Evolutionary conservation across 1,139 yeast species (phyloP).

Genomic region (Yamadazyma sp.): DNA sequence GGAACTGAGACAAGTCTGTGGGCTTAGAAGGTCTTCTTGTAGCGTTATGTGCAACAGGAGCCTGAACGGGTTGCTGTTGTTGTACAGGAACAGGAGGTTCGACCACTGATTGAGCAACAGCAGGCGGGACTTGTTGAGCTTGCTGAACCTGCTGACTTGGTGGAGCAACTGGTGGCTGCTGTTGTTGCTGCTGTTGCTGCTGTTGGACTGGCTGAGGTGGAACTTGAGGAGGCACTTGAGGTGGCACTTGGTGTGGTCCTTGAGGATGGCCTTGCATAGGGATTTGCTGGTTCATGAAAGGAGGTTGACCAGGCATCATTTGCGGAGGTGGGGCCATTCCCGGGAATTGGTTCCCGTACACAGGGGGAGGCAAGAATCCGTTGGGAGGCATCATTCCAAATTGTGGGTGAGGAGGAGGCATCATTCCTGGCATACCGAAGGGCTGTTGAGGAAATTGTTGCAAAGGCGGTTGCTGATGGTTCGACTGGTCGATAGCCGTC

Average conservation of each 20-base stretch:
- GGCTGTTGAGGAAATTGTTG: slow-evolving; percentile 28
- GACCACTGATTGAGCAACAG: slow-evolving; percentile 17
- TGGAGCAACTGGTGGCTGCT: slow-evolving; percentile 15
- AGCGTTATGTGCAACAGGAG: slow-evolving; percentile 3
- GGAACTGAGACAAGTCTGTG: slow-evolving; percentile 49
- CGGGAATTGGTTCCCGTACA: slow-evolving; percentile 35
- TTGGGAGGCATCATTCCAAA: slow-evolving; percentile 45
- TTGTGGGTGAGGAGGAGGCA: slow-evolving; percentile 42
- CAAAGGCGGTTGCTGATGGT: slow-evolving; percentile 21
- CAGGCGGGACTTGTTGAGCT: too few relatives aligned
- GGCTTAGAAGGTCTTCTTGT: slow-evolving; percentile 18
- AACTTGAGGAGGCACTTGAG: slow-evolving; percentile 15
- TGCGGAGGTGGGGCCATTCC: slow-evolving; percentile 21
- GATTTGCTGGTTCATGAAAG: slow-evolving; percentile 17
- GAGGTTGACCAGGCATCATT: slow-evolving; percentile 23
- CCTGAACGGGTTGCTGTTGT: slow-evolving; percentile 4
- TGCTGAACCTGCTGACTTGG: slow-evolving; percentile 19
- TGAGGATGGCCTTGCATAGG: slow-evolving; percentile 23
- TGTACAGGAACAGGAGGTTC: slow-evolving; percentile 2
- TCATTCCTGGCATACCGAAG: slow-evolving; percentile 39
- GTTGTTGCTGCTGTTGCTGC: slow-evolving; percentile 14
- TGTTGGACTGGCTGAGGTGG: slow-evolving; percentile 21
- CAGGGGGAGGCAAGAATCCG: slow-evolving; percentile 43
- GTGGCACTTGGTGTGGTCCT: slow-evolving; percentile 21
- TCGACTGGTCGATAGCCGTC: slow-evolving; percentile 42